Percentiles rank a stretch among this genome's conserved stretches.
These are phyloP conservation scores for Oropetium thomaeum DNA, from an alignment of 176 grass and related monocot species.

Conservation along the genomic window DNA sequence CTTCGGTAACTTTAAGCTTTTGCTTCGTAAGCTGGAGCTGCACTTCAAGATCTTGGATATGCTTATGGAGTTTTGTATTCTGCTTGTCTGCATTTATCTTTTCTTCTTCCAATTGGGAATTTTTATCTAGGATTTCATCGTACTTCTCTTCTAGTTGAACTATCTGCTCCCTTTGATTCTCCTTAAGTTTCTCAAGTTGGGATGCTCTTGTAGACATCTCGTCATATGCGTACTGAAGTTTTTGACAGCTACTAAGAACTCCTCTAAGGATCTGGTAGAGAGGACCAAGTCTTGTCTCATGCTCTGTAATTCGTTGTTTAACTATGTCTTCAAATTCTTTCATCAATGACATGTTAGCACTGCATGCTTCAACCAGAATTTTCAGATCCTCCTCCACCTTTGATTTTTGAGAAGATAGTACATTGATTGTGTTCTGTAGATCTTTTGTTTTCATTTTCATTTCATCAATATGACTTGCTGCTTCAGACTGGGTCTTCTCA, in stretches of 20 bases:
- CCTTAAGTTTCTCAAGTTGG: constrained; percentile 42
- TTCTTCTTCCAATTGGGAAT: constrained; percentile 45
- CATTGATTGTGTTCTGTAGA: constrained; percentile 33
- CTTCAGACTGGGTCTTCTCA: constrained; percentile 31
- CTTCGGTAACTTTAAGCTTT: constrained; percentile 60
- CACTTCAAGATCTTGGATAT: constrained; percentile 57
- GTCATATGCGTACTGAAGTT: constrained; percentile 43
- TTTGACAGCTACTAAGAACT: constrained; percentile 34
- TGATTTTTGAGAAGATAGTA: constrained; percentile 47
- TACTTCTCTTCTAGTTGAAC: constrained; percentile 24
- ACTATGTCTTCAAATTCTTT: constrained; percentile 54
- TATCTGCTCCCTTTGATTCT: constrained; percentile 49
- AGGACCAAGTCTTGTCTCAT: constrained; percentile 32
- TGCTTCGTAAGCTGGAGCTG: constrained; percentile 64
- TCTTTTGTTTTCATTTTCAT: constrained; percentile 43
- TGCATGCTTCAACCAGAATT: constrained; percentile 43
- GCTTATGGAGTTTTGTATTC: constrained; percentile 38
- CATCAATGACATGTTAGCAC: constrained; percentile 36
- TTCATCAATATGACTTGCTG: constrained; percentile 36
- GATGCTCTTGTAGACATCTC: constrained; percentile 37
- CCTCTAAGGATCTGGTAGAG: constrained; percentile 35
- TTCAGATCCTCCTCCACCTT: constrained; percentile 54
- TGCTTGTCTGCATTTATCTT: constrained; percentile 43
- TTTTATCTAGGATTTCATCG: constrained; percentile 29
- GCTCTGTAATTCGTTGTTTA: constrained; percentile 43